Percentiles rank a stretch among this genome's conserved stretches.
These are phyloP conservation scores for Fusarium abutilonis DNA, from an alignment of 2,329 filamentous ascomycete species.

Conservation along the genomic window DNA sequence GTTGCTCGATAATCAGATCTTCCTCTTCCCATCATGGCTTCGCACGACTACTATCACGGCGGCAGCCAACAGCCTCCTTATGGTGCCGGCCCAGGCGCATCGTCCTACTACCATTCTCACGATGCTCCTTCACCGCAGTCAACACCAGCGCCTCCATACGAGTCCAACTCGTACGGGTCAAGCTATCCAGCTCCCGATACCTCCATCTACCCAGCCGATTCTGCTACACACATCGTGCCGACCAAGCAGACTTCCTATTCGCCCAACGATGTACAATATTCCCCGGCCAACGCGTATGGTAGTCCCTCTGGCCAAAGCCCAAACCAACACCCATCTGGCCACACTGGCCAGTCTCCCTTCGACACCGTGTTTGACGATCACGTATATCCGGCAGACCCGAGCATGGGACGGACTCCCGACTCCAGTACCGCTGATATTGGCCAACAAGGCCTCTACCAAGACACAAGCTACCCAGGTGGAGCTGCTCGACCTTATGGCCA, in stretches of 20 bases:
- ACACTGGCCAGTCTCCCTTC: slow-evolving; percentile 64
- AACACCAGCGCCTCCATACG: slow-evolving; percentile 54
- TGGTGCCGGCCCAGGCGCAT: slow-evolving; percentile 51
- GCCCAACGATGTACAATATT: slow-evolving; percentile 37
- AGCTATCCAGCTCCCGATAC: slow-evolving; percentile 38
- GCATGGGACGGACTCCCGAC: slow-evolving; percentile 50
- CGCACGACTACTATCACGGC: slow-evolving; percentile 71
- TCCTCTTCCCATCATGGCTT: slow-evolving; percentile 59
- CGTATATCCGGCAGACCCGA: slow-evolving; percentile 66
- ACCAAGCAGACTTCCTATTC: slow-evolving; percentile 39
- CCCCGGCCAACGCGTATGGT: slow-evolving; percentile 40
- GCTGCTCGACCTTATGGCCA: slow-evolving; percentile 53
- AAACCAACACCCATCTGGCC: slow-evolving; percentile 46
- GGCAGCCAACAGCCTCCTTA: slow-evolving; percentile 54
- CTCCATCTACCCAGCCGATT: slow-evolving; percentile 36
- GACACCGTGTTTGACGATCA: slow-evolving; percentile 75
- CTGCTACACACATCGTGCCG: slow-evolving; percentile 27
- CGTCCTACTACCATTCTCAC: slow-evolving; percentile 54
- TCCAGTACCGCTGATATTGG: slow-evolving; percentile 54
- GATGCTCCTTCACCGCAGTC: slow-evolving; percentile 55
- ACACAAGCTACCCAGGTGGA: slow-evolving; percentile 66
- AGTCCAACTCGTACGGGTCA: slow-evolving; percentile 47
- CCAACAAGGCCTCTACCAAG: slow-evolving; percentile 56
- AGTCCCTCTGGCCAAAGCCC: slow-evolving; percentile 41
- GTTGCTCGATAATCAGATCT: slow-evolving; percentile 15